Base-by-base conservation (phyloP, 148 eudicot species). In the Chenopodium album region DNA sequence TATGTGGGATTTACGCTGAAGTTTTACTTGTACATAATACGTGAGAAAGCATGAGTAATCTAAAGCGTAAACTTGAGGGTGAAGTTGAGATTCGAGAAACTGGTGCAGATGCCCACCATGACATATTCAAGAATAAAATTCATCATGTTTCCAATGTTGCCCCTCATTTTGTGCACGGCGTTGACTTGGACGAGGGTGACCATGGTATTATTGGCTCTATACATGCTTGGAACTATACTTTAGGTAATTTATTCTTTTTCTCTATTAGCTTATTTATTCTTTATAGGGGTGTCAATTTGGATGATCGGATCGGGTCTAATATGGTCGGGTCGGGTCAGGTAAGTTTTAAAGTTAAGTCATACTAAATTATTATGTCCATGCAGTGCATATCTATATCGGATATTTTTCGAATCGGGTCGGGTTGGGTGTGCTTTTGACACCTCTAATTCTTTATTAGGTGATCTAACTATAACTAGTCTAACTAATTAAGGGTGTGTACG, bases 31-130 rank as follows among this genome's bases (percentile, higher is more conserved):
- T 34, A 34, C 3, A 34, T 34, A 34, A 4, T 34, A 34, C 37
- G 44, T 37, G 44, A 37, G 44, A 37, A 5, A 76, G 31, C 48
- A 54, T 20, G 54, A 66, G 5, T 20, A 76, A 79, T 76, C 12
- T 82, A 29, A 34, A 34, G 37, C 69, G 71, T 2, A 82, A 60
- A 22, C 46, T 82, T 23, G 80, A 70, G 84, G 80, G 80, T 3
- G 84, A 82, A 68, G 44, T 77, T 2, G 84, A 82, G 77, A 70
- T 77, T 8, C 29, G 80, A 23, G 76, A 54, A 26, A 50, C 47
- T 56, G 84, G 75, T 2, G 84, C 26, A 29, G 84, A 81, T 23
- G 75, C 54, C 9, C 65, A 65, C 14, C 75, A 67, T 77, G 84
- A 82, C 10, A 70, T 77, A 2, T 46, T 23, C 11, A 46, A 26